Evolutionary conservation across 768 basidiomycete genomes (phyloP).

Genomic region (Amanita subjunquillea): DNA sequence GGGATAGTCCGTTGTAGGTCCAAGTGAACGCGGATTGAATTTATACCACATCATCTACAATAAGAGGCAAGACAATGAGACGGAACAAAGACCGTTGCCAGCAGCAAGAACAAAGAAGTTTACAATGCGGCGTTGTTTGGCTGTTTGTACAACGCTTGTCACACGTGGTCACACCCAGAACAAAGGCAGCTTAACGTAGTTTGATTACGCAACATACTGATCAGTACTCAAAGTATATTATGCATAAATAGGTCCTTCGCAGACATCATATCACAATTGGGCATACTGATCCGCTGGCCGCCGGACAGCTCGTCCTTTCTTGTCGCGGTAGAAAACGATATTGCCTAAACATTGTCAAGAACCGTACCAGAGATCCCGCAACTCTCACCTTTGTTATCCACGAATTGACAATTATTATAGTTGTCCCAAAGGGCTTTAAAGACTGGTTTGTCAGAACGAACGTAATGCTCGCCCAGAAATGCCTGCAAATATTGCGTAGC

Average conservation of each 20-base stretch:
- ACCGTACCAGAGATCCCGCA: neutral
- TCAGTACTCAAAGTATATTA: neutral
- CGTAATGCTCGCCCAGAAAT: conserved; percentile 43
- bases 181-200: too few species aligned
- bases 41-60: conserved; percentile 3
- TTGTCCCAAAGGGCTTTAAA: conserved; percentile 42
- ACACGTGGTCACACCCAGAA: too few species aligned
- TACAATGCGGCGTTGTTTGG: neutral
- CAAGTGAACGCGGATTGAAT: neutral
- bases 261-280: too few species aligned
- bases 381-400: conserved; percentile 39
- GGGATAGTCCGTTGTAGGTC: neutral
- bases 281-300: neutral
- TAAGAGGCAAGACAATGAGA: conserved; percentile 3
- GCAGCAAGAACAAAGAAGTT: conserved; percentile 1
- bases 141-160: too few species aligned
- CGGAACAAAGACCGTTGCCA: neutral
- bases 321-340: conserved; percentile 31
- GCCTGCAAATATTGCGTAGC: conserved; percentile 38
- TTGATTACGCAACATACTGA: neutral
- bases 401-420: conserved; percentile 48
- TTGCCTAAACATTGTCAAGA: conserved; percentile 18
- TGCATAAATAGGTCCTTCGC: too few species aligned
- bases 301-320: neutral
- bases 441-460: conserved; percentile 25